phyloP scores from a whole-genome alignment of 2,329 filamentous ascomycete genomes.

The Talaromyces atroroseus region DNA sequence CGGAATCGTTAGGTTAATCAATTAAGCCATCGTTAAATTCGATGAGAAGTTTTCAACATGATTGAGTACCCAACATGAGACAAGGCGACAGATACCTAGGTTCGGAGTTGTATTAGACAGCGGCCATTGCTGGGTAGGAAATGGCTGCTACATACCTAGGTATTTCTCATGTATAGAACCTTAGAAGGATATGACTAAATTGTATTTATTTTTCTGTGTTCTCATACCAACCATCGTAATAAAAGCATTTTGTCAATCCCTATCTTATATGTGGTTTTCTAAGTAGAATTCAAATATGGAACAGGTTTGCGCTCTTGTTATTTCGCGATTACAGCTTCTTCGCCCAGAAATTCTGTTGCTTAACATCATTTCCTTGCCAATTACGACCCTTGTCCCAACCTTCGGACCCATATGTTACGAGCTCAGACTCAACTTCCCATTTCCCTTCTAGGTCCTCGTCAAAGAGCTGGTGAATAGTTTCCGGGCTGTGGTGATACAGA shows the following conservation, averaged over 20 bases:
- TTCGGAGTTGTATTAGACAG: too few relatives aligned
- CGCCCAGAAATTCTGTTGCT: not conserved
- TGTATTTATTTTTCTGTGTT: not conserved
- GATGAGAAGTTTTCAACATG: too few relatives aligned
- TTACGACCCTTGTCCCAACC: not conserved
- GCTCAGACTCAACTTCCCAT: not conserved
- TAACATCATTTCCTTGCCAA: not conserved
- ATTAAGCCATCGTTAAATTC: too few relatives aligned
- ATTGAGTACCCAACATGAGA: too few relatives aligned
- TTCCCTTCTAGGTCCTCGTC: not conserved
- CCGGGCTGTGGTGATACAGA: not conserved
- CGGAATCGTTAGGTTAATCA: too few relatives aligned
- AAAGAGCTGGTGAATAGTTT: not conserved
- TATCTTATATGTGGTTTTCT: not conserved
- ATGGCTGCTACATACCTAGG: too few relatives aligned
- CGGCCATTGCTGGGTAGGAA: too few relatives aligned
- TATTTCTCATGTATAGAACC: not conserved
- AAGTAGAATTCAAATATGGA: not conserved
- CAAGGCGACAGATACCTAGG: too few relatives aligned
- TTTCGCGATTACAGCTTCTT: not conserved
- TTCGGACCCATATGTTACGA: not conserved
- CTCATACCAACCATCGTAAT: not conserved
- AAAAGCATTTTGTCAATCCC: not conserved
- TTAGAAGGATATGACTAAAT: not conserved
- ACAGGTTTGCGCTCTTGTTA: not conserved